Base-by-base conservation (phyloP, 352 stramenopile species). In the Phytophthora rubi region DNA sequence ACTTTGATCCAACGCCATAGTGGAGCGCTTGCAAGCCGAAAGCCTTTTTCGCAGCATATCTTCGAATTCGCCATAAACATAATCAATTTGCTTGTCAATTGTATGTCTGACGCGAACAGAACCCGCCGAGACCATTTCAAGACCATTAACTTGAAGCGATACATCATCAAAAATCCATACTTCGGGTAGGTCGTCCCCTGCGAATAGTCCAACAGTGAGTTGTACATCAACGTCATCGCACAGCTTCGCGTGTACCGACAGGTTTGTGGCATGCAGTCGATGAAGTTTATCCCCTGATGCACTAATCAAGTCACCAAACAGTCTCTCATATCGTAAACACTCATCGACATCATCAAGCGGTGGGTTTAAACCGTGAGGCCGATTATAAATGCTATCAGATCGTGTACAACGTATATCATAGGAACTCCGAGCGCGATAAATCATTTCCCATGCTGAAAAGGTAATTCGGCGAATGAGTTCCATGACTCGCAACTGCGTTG, bases 41-140 rank as follows among this genome's bases (percentile, higher is more conserved):
- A 78, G 60, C 7, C 88, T 76, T 9, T 85, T 69, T 1, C 68
- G 64, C 6, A 91, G 67, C 63, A 83, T 74, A 23, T 83, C 76
- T 71, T 93, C 88, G 59, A 92, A 92, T 21, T 92, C 86, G 9
- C 88, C 86, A 63, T 90, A 92, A 0, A 92, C 76, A 45, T 90
- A 88, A 33, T 90, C 75, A 1, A 32, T 21, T 1, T 81, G 68
- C 13, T 83, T 85, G 28, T 75, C 63, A 8, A 92, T 12, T 0
- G 85, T 94, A 37, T 89, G 84, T 0, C 79, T 70, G 4, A 92
- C 79, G 6, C 28, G 55, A 39, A 95, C 60, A 12, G 42, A 28
- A 54, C 82, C 59, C 12, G 91, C 65, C 2, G 61, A 32, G 1
- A 79, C 32, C 60, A 94, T 72, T n/a, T 83, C 68, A 0, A 89